Evolutionary conservation across 2,329 filamentous ascomycete species (phyloP).

Genomic region (Phaeosphaeriaceae sp.): DNA sequence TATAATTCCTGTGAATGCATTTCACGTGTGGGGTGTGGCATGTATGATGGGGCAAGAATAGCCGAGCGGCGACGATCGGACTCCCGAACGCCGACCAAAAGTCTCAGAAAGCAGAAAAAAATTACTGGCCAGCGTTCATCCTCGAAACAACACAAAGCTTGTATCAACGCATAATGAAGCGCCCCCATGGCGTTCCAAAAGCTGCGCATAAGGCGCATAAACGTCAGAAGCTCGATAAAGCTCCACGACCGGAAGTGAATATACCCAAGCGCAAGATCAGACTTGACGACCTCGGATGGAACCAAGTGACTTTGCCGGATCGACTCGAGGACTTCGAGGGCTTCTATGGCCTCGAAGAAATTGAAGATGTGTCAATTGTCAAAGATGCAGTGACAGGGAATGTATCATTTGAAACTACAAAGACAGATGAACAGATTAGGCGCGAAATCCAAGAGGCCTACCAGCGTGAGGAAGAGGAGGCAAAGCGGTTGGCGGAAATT

Average conservation of each 20-base stretch:
- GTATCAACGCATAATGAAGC: slow-evolving; percentile 41
- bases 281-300: slow-evolving; percentile 66
- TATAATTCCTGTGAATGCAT: slow-evolving; percentile 10
- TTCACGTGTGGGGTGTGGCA: slow-evolving; percentile 29
- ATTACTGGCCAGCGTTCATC: slow-evolving; percentile 12
- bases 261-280: slow-evolving; percentile 42
- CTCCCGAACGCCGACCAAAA: slow-evolving; percentile 32
- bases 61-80: slow-evolving; percentile 29
- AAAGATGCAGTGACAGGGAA: slow-evolving; percentile 60
- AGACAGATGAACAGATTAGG: slow-evolving; percentile 34
- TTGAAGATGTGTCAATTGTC: slow-evolving; percentile 88
- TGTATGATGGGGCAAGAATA: slow-evolving; percentile 20
- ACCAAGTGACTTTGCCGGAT: slow-evolving; percentile 71
- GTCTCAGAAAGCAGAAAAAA: slow-evolving; percentile 24
- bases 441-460: slow-evolving; percentile 29
- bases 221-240: slow-evolving; percentile 49
- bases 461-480: slow-evolving; percentile 29
- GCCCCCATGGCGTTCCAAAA: slow-evolving; percentile 46
- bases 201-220: slow-evolving; percentile 51
- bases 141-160: slow-evolving; percentile 11
- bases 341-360: slow-evolving; percentile 89
- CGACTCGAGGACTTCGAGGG: slow-evolving; percentile 89
- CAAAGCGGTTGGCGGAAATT: slow-evolving; percentile 27
- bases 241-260: slow-evolving; percentile 16
- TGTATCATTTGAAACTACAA: slow-evolving; percentile 49